These are phyloP conservation scores for Boletus rubescentipes DNA, from an alignment of 768 basidiomycete genomes.

Conservation along the genomic window DNA sequence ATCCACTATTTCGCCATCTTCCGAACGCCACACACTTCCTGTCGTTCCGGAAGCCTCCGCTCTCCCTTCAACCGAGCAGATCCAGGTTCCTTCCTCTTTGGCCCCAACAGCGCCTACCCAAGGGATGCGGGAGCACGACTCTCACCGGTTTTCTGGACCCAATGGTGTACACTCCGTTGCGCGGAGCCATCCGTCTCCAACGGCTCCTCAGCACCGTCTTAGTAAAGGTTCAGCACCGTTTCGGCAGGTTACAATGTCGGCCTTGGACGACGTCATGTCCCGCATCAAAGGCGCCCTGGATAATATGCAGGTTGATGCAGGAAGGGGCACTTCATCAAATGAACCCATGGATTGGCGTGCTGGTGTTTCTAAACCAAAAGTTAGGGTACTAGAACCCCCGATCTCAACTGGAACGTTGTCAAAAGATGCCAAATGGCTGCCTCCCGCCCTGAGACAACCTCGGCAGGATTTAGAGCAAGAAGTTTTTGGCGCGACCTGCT, in stretches of 20 bases:
- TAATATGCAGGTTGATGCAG: slow-evolving; percentile 56
- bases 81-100: not conserved
- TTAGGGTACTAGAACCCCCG: slow-evolving; percentile 18
- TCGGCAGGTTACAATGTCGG: slow-evolving; percentile 61
- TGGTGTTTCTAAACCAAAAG: slow-evolving; percentile 21
- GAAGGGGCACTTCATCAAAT: slow-evolving; percentile 18
- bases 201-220: slow-evolving; percentile 21
- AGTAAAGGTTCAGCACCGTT: slow-evolving; percentile 31
- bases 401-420: slow-evolving; percentile 16
- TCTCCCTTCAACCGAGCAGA: slow-evolving; percentile 8
- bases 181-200: slow-evolving; percentile 18
- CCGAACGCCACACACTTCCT: slow-evolving; percentile 17
- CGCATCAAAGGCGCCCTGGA: slow-evolving; percentile 80
- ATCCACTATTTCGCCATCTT: slow-evolving; percentile 11
- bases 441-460: slow-evolving; percentile 48
- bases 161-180: slow-evolving; percentile 19
- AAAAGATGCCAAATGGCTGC: slow-evolving; percentile 53
- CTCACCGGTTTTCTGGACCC: slow-evolving; percentile 15
- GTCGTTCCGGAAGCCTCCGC: slow-evolving; percentile 16
- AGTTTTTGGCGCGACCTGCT: slow-evolving; percentile 44
- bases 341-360: slow-evolving; percentile 24
- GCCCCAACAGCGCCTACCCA: not conserved
- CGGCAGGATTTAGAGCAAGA: slow-evolving; percentile 42
- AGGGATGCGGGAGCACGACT: slow-evolving; percentile 21
- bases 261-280: slow-evolving; percentile 80